Conservation (phyloP, 768 basidiomycete species). For the Botryobasidium botryosum region DNA sequence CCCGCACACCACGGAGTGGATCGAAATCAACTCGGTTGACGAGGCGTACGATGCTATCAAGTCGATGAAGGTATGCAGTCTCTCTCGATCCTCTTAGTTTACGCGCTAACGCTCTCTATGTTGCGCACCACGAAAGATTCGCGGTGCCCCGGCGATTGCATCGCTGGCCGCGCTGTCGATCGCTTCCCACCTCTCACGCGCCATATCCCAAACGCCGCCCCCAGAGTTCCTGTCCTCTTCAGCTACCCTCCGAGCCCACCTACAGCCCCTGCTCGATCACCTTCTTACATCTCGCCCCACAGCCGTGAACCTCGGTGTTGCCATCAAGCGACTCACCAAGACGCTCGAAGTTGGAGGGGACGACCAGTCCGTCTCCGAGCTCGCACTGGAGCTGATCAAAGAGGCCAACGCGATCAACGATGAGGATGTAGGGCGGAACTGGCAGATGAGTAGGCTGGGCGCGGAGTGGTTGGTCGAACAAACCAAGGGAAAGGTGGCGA, state of each 20-base stretch:
- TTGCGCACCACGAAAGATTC: conserved; percentile 29
- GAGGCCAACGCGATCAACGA: conserved; percentile 61
- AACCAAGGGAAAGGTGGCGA: conserved; percentile 26
- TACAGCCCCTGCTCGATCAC: conserved; percentile 45
- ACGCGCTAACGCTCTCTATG: not conserved
- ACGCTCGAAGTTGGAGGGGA: conserved; percentile 26
- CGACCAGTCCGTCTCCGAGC: conserved; percentile 22
- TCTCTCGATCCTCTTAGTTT: not conserved
- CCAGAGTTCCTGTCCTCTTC: conserved; percentile 43
- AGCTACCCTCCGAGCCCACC: conserved; percentile 32
- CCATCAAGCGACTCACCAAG: conserved; percentile 50
- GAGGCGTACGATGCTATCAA: conserved; percentile 90
- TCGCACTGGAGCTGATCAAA: conserved; percentile 40
- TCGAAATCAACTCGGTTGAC: conserved; percentile 52
- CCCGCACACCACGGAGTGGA: conserved; percentile 51
- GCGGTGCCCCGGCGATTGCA: conserved; percentile 91
- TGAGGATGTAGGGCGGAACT: conserved; percentile 80
- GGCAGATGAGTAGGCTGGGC: conserved; percentile 67
- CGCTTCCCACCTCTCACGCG: conserved; percentile 42
- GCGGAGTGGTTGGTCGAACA: conserved; percentile 65
- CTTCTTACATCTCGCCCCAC: conserved; percentile 85
- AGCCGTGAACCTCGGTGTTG: conserved; percentile 86
- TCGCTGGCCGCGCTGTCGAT: conserved; percentile 76
- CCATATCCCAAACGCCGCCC: conserved; percentile 27
- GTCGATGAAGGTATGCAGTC: conserved; percentile 62